phyloP scores from a whole-genome alignment of 257 asterid species.

The Eustoma russellianum region DNA sequence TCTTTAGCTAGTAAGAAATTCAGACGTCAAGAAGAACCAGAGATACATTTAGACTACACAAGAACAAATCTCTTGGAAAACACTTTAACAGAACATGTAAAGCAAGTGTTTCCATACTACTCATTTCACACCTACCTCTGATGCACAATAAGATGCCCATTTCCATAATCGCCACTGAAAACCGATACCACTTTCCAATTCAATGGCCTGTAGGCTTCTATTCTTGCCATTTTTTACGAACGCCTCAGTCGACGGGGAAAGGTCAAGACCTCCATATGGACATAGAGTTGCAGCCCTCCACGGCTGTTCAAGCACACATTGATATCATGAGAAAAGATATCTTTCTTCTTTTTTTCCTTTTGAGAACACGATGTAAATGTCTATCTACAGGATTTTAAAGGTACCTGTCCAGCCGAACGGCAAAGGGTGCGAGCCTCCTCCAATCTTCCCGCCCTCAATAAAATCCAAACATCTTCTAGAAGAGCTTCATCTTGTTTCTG shows the following conservation, averaged over 20 bases:
- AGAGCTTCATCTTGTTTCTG: constrained; percentile 98
- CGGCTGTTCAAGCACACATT: constrained; percentile 53
- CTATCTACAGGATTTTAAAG: constrained; percentile 5
- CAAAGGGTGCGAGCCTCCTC: constrained; percentile 91
- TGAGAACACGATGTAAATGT: neutral
- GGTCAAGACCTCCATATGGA: constrained; percentile 63
- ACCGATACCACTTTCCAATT: constrained; percentile 90
- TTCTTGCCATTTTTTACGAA: constrained; percentile 72
- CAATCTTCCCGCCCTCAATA: constrained; percentile 85
- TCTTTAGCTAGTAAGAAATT: too few relatives aligned
- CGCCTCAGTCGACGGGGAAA: constrained; percentile 75
- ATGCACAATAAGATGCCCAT: constrained; percentile 98
- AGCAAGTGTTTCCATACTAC: neutral
- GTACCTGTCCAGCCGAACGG: constrained; percentile 97
- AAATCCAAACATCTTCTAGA: constrained; percentile 92
- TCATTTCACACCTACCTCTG: constrained; percentile 52
- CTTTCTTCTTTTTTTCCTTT: constrained; percentile 6
- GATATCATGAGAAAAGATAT: constrained; percentile 14
- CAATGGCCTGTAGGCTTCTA: constrained; percentile 80
- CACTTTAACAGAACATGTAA: neutral
- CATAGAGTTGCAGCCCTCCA: constrained; percentile 97
- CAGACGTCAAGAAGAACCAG: too few relatives aligned
- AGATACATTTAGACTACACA: too few relatives aligned
- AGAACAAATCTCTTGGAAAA: too few relatives aligned
- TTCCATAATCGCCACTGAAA: constrained; percentile 93